Evolutionary conservation across 306 rosid species (phyloP).

Genomic region (Quercus agrifolia): DNA sequence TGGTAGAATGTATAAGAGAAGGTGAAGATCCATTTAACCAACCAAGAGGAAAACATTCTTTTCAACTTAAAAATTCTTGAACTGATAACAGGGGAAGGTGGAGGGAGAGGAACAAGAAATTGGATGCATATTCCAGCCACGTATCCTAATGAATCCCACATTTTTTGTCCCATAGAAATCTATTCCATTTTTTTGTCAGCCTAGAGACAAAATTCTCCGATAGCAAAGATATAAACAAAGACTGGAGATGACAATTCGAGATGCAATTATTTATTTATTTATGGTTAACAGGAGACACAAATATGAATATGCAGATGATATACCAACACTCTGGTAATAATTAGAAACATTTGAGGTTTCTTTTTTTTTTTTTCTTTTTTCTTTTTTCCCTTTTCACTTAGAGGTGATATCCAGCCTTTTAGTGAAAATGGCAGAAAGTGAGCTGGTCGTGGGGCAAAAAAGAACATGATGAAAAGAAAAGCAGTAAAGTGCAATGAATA

Average conservation of each 20-base stretch:
- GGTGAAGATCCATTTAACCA: background rate
- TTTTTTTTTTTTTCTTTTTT: background rate
- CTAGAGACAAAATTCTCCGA: background rate
- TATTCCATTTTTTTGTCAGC: background rate
- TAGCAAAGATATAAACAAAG: background rate
- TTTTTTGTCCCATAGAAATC: background rate
- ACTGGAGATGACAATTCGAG: background rate
- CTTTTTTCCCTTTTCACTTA: background rate
- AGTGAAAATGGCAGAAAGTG: background rate
- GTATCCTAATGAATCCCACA: background rate
- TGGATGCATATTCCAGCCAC: too few relatives aligned
- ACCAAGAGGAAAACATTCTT: background rate
- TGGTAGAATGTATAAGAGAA: background rate
- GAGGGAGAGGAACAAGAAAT: too few relatives aligned
- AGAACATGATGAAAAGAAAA: background rate
- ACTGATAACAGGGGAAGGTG: too few relatives aligned
- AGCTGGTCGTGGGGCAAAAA: background rate
- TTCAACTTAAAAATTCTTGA: background rate
- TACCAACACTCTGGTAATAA: background rate
- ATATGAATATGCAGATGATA: background rate
- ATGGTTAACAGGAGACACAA: too few relatives aligned
- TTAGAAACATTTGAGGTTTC: background rate
- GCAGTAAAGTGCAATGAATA: background rate
- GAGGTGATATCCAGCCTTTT: background rate
- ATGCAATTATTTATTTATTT: background rate